Evolutionary conservation across 2,329 filamentous ascomycete genomes (phyloP).

Genomic region (Capronia coronata): DNA sequence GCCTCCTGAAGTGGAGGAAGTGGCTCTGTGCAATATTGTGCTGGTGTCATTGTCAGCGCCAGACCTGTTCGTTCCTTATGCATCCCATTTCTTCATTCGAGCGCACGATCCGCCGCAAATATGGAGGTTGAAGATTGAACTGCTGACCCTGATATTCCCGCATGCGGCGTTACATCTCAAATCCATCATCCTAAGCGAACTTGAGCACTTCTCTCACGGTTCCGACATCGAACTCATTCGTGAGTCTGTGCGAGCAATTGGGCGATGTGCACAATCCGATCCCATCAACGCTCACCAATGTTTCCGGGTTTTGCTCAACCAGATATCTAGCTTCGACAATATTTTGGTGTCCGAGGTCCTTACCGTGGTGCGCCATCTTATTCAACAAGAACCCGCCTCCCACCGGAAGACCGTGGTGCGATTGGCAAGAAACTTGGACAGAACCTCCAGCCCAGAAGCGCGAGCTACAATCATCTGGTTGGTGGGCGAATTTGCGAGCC

Average conservation of each 20-base stretch:
- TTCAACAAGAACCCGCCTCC: constrained; percentile 76
- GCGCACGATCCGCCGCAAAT: constrained; percentile 72
- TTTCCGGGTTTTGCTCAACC: constrained; percentile 71
- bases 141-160: constrained; percentile 85
- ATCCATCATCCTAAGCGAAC: constrained; percentile 79
- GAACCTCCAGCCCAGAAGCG: constrained; percentile 77
- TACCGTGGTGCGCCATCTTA: constrained; percentile 90
- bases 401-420: constrained; percentile 82
- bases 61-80: constrained; percentile 75
- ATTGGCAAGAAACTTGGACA: constrained; percentile 84
- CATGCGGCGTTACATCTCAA: constrained; percentile 69
- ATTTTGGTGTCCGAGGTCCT: constrained; percentile 81
- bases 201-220: constrained; percentile 83
- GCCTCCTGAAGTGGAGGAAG: constrained; percentile 77
- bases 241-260: constrained; percentile 87
- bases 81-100: constrained; percentile 81
- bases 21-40: constrained; percentile 90
- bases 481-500: constrained; percentile 83
- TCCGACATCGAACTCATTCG: constrained; percentile 70
- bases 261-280: constrained; percentile 73
- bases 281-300: constrained; percentile 64
- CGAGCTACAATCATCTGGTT: constrained; percentile 96
- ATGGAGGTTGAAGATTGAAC: constrained; percentile 86
- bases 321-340: constrained; percentile 82
- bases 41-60: constrained; percentile 76